Conservation (phyloP, 306 rosid species). For the Rosa persica region DNA sequence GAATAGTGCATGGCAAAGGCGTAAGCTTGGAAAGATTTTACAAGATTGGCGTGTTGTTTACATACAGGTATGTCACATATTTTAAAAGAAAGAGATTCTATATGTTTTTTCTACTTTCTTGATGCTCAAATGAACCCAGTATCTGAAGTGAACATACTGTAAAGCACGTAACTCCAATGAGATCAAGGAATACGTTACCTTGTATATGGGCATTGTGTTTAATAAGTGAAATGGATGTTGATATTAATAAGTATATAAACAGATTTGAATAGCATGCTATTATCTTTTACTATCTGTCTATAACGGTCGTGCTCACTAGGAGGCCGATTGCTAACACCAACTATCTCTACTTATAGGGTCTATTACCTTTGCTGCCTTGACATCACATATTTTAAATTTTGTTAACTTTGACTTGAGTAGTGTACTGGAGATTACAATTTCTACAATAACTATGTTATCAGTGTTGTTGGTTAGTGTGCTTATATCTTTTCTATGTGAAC, state of each 20-base stretch:
- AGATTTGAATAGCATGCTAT: not conserved
- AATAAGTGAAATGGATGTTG: not conserved
- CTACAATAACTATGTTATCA: not conserved
- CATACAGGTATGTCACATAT: conserved; percentile 63
- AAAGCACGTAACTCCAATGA: not conserved
- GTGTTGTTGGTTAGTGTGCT: conserved; percentile 15
- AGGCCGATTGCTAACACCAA: not conserved
- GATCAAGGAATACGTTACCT: not conserved
- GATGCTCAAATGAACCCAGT: not conserved
- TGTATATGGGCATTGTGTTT: not conserved
- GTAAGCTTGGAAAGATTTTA: conserved; percentile 93
- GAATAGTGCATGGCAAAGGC: conserved; percentile 97
- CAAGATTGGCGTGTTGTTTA: conserved; percentile 92
- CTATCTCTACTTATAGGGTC: not conserved
- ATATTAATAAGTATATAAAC: too few species aligned
- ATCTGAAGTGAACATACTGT: not conserved
- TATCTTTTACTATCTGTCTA: not conserved
- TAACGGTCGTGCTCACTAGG: not conserved
- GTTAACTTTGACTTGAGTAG: conserved; percentile 13
- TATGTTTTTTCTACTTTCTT: not conserved
- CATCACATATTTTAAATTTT: not conserved
- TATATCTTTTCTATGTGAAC: conserved; percentile 27
- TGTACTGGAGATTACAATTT: not conserved
- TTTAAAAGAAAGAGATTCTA: conserved; percentile 5
- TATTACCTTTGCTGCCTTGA: not conserved